Conservation (phyloP, 2,329 filamentous ascomycete species). For the Aspergillus novofumigatus region DNA sequence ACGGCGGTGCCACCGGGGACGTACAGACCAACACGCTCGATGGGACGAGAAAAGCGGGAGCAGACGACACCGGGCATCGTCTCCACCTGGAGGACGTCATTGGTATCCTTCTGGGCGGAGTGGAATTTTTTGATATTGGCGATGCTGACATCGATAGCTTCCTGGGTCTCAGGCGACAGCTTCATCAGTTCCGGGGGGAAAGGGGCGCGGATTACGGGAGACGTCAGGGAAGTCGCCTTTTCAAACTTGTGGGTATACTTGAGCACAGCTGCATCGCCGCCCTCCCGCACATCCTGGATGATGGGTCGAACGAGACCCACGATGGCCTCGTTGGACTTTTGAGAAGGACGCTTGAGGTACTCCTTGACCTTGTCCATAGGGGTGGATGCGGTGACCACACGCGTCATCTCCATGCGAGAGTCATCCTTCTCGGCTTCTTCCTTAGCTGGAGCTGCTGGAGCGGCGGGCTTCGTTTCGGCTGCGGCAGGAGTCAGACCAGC, state of each 20-base stretch:
- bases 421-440: slow-evolving; percentile 47
- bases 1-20: slow-evolving; percentile 95
- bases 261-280: slow-evolving; percentile 83
- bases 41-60: slow-evolving; percentile 85
- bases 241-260: slow-evolving; percentile 98
- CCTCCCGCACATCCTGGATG: slow-evolving; percentile 76
- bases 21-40: slow-evolving; percentile 94
- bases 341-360: slow-evolving; percentile 80
- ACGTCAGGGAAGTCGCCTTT: slow-evolving; percentile 84
- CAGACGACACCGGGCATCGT: slow-evolving; percentile 98
- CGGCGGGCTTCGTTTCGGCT: slow-evolving; percentile 7
- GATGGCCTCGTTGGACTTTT: slow-evolving; percentile 91
- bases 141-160: slow-evolving; percentile 90
- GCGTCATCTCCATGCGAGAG: slow-evolving; percentile 74
- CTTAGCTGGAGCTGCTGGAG: slow-evolving; percentile 1
- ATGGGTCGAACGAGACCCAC: slow-evolving; percentile 88
- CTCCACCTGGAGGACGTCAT: slow-evolving; percentile 77
- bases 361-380: slow-evolving; percentile 63
- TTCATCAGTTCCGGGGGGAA: slow-evolving; percentile 85
- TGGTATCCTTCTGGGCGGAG: slow-evolving; percentile 74
- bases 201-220: slow-evolving; percentile 83
- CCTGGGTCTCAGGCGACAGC: slow-evolving; percentile 73
- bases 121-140: slow-evolving; percentile 96
- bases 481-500: slow-evolving; percentile 62
- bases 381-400: slow-evolving; percentile 65